These are phyloP conservation scores for Lentinula raphanica DNA, from an alignment of 768 basidiomycete genomes.

Conservation along the genomic window DNA sequence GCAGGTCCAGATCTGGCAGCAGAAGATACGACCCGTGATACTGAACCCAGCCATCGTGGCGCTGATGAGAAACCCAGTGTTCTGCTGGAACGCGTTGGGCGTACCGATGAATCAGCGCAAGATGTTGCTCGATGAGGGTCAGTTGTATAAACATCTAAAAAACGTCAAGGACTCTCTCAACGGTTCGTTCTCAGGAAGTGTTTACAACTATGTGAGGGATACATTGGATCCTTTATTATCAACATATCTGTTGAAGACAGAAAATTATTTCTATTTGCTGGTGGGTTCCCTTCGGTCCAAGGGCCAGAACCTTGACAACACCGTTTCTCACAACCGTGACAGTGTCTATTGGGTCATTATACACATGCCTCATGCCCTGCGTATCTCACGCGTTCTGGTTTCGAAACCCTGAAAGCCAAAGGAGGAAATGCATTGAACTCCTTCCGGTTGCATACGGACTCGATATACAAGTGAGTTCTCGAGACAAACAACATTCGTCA, in stretches of 20 bases:
- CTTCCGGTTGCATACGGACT: constrained; percentile 70
- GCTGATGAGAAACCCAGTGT: constrained; percentile 47
- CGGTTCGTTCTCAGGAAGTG: constrained; percentile 3
- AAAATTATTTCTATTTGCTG: constrained; percentile 61
- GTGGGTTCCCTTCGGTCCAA: constrained; percentile 22
- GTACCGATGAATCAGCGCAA: constrained; percentile 67
- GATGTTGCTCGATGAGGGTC: constrained; percentile 51
- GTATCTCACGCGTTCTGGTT: constrained; percentile 61
- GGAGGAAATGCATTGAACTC: constrained; percentile 40
- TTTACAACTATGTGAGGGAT: constrained; percentile 47
- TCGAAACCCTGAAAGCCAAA: constrained; percentile 47
- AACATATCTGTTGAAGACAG: constrained; percentile 50
- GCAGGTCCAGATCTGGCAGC: constrained; percentile 59
- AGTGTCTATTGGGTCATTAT: constrained; percentile 47
- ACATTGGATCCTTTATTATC: constrained; percentile 46
- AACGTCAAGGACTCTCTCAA: not conserved
- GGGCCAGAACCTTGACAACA: not conserved
- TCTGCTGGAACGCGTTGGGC: constrained; percentile 77
- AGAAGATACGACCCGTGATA: constrained; percentile 55
- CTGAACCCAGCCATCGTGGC: constrained; percentile 53
- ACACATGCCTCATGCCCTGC: constrained; percentile 54
- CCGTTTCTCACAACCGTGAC: not conserved
- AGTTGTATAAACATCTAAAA: constrained; percentile 7
- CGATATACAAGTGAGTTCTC: constrained; percentile 53
- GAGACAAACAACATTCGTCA: not conserved